Evolutionary conservation across 2,329 filamentous ascomycete genomes (phyloP), one percentile per base, ranked within the genome.

Genomic region (Ascochyta lentis): DNA sequence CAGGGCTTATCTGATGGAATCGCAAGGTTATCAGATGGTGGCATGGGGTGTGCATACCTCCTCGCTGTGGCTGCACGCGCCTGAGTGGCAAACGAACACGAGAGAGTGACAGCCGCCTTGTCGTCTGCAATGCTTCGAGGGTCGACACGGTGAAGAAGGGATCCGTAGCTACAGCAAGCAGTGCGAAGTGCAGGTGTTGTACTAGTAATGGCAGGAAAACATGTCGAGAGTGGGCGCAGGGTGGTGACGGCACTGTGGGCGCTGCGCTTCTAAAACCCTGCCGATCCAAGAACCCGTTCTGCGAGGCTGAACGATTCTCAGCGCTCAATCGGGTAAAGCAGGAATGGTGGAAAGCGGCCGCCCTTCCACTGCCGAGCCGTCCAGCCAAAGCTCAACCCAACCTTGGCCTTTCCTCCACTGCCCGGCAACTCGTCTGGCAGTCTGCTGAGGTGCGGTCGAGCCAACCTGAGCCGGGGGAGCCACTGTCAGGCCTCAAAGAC

Each of bases 11-110:
- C 50, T 55, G 52, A 53, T 52, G 29, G 16, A 15, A 26, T 23
- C 33, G 1, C 33, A 27, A 26, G 41, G 54, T 58, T 54, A 61
- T 61, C 55, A 54, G 58, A 61, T 61, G 33, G 58, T 61, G 52
- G 58, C 45, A 49, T 42, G 47, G 12, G 29, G 34, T 48, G 27
- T 29, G 27, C 27, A 23, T 9, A 56, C 53, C 52, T 58, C 55
- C 13, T 45, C 38, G 51, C 37, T 26, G 26, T 41, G 43, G 49
- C 55, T 58, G 55, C 55, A 41, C 55, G 42, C 41, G 55, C 50
- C 49, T 3, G 35, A 46, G 44, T 54, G 54, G 58, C 58, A 58
- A 51, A 22, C 49, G 54, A 15, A 46, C 24, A 40, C 41, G 24
- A 48, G 47, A 40, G 42, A 50, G 52, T 40, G 49, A 51, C 58